Evolutionary conservation across 163 green algal species (phyloP), one percentile per base, ranked within the genome.

Genomic region (Prototheca wickerhamii): DNA sequence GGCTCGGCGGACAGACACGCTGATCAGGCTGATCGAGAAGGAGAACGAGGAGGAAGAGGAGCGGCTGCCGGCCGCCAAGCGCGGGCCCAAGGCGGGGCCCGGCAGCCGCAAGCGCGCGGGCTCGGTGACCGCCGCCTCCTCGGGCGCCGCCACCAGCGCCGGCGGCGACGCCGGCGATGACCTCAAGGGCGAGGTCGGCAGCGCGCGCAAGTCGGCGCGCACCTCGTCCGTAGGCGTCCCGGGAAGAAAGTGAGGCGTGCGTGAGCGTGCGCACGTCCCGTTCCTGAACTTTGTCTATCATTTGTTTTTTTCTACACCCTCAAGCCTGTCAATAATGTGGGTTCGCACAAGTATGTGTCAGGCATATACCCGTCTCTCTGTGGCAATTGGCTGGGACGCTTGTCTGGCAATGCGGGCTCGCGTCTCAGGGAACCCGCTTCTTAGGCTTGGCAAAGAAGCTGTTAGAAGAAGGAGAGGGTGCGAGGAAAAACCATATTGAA

Each of bases 21-120:
- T 99, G 15, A 97, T 99, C 75, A 75, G 89, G 28, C 80, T 98
- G 52, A 90, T 98, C 32, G 93, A 98, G 83, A 96, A 96, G 79
- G 92, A 98, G 82, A 75, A 79, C 49, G 72, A 79, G 67, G 72
- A 79, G 32, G 66, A 79, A 2, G 72, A 79, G 32, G 67, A 65
- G 49, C 35, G 60, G 31, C 49, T 28, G 10, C 54, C 18, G 18
- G 58, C 37, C n/a, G 12, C 28, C 35, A 67, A 67, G 43, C 68
- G 71, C 49, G 55, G 62, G 12, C 64, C 43, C 54, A 58, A 55
- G 59, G 50, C 35, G 37, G 49, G 51, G 51, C 51, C n/a, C 51
- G 29, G 23, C 28, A 20, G 53, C 53, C 29, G 53, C 53, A 60
- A 60, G 53, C 53, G 53, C 1, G 29, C 53, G 23, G 20, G 29